These are phyloP conservation scores for Fusarium tuaranense DNA, from an alignment of 2,329 filamentous ascomycete species.

Conservation along the genomic window DNA sequence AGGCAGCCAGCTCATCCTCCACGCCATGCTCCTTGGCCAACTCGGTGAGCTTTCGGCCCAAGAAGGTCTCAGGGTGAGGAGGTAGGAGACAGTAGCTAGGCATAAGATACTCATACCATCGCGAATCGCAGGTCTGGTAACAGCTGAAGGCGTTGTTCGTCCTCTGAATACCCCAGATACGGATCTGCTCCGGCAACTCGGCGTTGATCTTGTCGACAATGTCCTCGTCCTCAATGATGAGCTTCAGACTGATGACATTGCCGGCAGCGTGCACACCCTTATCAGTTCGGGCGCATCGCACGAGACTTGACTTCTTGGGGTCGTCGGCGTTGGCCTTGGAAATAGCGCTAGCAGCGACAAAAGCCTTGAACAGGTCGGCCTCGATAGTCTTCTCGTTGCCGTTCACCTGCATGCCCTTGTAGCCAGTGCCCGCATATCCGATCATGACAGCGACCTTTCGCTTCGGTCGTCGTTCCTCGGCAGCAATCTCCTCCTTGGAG, in stretches of 20 bases:
- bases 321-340: constrained; percentile 97
- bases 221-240: constrained; percentile 92
- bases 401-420: constrained; percentile 96
- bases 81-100: constrained; percentile 93
- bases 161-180: constrained; percentile 92
- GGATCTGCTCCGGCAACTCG: constrained; percentile 86
- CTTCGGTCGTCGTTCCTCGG: constrained; percentile 89
- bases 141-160: constrained; percentile 93
- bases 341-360: constrained; percentile 91
- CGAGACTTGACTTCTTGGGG: constrained; percentile 94
- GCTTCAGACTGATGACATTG: constrained; percentile 93
- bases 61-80: constrained; percentile 87
- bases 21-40: constrained; percentile 79
- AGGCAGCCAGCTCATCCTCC: constrained; percentile 73
- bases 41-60: constrained; percentile 87
- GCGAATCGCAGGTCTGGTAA: constrained; percentile 93
- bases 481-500: constrained; percentile 84
- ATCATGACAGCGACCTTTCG: constrained; percentile 96
- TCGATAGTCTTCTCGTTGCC: constrained; percentile 91
- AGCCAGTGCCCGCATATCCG: constrained; percentile 95
- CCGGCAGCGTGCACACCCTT: constrained; percentile 97
- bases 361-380: constrained; percentile 91
- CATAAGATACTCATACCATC: constrained; percentile 97
- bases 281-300: constrained; percentile 94
- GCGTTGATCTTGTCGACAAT: constrained; percentile 93